Conservation (phyloP, 78 protist genomes). For the Cavenderia fasciculata region DNA sequence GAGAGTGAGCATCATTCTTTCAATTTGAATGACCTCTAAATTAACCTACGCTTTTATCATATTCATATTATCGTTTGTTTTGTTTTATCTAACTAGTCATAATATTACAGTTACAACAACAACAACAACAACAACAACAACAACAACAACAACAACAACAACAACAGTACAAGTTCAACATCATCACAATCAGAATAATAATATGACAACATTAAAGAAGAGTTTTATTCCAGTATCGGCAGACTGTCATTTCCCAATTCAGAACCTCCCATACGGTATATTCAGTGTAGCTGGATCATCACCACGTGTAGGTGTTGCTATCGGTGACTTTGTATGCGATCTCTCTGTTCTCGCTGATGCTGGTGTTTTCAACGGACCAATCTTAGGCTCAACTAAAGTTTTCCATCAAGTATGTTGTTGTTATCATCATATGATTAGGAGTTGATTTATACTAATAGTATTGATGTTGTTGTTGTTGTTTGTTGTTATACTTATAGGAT, state of each 20-base stretch:
- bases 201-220: conserved; percentile 26
- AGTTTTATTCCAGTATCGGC: conserved; percentile 67
- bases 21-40: too few relatives aligned
- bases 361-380: conserved; percentile 49
- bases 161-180: neutral
- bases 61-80: too few relatives aligned
- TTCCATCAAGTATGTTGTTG: conserved; percentile 59
- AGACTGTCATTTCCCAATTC: conserved; percentile 91
- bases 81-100: too few relatives aligned
- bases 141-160: too few relatives aligned
- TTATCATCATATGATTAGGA: too few relatives aligned
- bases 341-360: conserved; percentile 50
- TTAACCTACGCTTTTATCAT: too few relatives aligned
- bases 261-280: conserved; percentile 94
- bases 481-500: conserved; percentile 9
- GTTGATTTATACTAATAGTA: neutral
- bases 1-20: too few relatives aligned
- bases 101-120: too few relatives aligned
- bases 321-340: conserved; percentile 93
- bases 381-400: conserved; percentile 40
- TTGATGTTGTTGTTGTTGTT: neutral
- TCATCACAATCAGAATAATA: neutral
- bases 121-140: too few relatives aligned
- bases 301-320: conserved; percentile 88
- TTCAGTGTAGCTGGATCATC: conserved; percentile 41